Evolutionary conservation across 176 grass and related monocot species (phyloP).

Genomic region (Carex myosuroides): DNA sequence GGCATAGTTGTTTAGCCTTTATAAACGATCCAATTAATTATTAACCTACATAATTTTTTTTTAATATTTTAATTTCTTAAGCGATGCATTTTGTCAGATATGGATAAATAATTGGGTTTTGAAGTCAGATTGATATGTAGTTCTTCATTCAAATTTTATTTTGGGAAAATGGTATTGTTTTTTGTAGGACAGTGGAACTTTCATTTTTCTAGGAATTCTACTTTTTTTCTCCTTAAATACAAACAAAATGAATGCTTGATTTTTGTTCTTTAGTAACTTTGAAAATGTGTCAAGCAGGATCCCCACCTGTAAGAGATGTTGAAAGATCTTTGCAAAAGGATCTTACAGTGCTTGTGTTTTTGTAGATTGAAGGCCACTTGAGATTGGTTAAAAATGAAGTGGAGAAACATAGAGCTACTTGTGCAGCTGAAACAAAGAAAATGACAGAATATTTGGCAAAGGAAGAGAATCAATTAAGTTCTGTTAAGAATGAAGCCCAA

Average conservation of each 20-base stretch:
- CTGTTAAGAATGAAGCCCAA: conserved; percentile 41
- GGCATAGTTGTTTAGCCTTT: not conserved
- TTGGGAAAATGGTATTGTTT: not conserved
- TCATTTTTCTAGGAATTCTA: not conserved
- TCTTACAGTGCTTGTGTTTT: not conserved
- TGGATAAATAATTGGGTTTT: not conserved
- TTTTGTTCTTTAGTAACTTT: not conserved
- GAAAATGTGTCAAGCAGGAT: not conserved
- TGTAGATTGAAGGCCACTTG: conserved; percentile 36
- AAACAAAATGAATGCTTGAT: not conserved
- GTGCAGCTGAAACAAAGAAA: conserved; percentile 31
- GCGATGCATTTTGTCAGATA: not conserved
- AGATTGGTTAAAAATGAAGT: conserved; percentile 40
- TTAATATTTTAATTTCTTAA: not conserved
- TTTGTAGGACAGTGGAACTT: not conserved
- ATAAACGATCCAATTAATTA: not conserved
- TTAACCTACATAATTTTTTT: not conserved
- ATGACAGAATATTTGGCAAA: conserved; percentile 35
- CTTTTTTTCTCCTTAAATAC: not conserved
- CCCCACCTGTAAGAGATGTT: not conserved
- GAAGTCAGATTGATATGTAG: not conserved
- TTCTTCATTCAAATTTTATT: not conserved
- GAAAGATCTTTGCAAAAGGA: not conserved
- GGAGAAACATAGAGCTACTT: conserved; percentile 37
- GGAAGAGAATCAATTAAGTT: conserved; percentile 36